Percentiles rank a stretch among this genome's conserved stretches.
Conservation (phyloP, 495 filamentous ascomycete species). For the Choiromyces venosus region DNA sequence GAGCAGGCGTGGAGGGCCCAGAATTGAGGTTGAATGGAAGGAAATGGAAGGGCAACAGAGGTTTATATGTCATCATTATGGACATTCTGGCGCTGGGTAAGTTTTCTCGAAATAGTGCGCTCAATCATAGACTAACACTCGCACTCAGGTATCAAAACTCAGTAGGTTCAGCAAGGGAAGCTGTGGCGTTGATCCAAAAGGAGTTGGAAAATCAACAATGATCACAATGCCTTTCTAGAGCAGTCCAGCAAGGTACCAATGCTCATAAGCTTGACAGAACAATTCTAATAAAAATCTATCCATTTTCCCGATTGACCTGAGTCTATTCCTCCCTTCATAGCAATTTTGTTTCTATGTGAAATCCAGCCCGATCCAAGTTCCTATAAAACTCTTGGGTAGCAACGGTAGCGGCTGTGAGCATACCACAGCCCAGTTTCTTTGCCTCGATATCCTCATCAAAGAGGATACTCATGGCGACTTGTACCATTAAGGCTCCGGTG, state of each 20-base stretch:
- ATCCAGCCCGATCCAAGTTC: constrained; percentile 33
- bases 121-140: not conserved
- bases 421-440: constrained; percentile 30
- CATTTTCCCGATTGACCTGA: constrained; percentile 10
- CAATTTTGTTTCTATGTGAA: constrained; percentile 39
- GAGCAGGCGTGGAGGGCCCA: constrained; percentile 25
- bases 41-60: constrained; percentile 15
- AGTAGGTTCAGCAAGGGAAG: constrained; percentile 34
- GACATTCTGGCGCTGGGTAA: constrained; percentile 36
- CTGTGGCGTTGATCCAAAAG: constrained; percentile 23
- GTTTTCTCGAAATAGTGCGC: not conserved
- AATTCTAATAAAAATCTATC: constrained; percentile 19
- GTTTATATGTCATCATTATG: constrained; percentile 41
- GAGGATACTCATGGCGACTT: constrained; percentile 34
- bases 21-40: constrained; percentile 36
- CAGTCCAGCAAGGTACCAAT: not conserved
- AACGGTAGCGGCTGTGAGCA: constrained; percentile 33
- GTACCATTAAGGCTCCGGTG: constrained; percentile 34
- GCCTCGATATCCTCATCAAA: constrained; percentile 28
- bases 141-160: constrained; percentile 37
- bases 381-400: constrained; percentile 35
- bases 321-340: constrained; percentile 5
- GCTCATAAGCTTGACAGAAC: not conserved
- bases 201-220: constrained; percentile 15
- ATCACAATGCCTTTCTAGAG: not conserved